Conservation (phyloP, 2,329 filamentous ascomycete species). For the Stagonosporopsis chrysanthemi region DNA sequence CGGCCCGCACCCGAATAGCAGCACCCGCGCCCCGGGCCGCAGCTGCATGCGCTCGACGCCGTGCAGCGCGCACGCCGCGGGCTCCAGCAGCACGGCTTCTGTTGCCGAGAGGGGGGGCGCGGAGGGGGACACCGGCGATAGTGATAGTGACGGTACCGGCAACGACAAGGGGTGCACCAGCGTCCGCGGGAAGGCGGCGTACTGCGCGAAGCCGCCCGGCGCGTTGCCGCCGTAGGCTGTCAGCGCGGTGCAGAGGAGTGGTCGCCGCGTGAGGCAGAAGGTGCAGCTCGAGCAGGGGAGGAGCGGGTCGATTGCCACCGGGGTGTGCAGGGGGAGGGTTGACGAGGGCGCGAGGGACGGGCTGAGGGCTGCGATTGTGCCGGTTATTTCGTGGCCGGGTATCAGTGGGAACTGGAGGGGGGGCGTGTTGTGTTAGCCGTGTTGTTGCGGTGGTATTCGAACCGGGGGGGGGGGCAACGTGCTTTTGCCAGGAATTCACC, state of each 20-base stretch:
- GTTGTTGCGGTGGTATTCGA: not conserved
- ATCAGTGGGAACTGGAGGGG: conserved; percentile 37
- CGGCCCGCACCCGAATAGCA: conserved; percentile 72
- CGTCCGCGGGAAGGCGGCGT: conserved; percentile 63
- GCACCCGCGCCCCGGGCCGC: conserved; percentile 69
- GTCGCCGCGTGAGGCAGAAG: conserved; percentile 74
- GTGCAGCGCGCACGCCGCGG: conserved; percentile 75
- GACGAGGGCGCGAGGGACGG: conserved; percentile 61
- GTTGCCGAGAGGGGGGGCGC: conserved; percentile 34
- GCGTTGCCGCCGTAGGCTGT: conserved; percentile 72
- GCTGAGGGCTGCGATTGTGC: conserved; percentile 67
- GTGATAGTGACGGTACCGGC: too few species aligned
- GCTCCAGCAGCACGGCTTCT: conserved; percentile 73
- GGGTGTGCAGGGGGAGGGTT: conserved; percentile 65
- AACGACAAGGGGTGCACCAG: conserved; percentile 67
- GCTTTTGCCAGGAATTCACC: conserved; percentile 36
- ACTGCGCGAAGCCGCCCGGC: conserved; percentile 77
- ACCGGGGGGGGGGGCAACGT: not conserved
- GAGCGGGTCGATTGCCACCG: conserved; percentile 68
- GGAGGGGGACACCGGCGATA: too few species aligned
- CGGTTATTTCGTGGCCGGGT: conserved; percentile 69
- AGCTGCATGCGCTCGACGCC: conserved; percentile 73
- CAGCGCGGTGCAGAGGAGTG: conserved; percentile 73
- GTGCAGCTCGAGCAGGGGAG: conserved; percentile 76
- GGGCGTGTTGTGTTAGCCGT: too few species aligned